Evolutionary conservation across 202 grass and related monocot genomes (phyloP).

Genomic region (Panicum virgatum): DNA sequence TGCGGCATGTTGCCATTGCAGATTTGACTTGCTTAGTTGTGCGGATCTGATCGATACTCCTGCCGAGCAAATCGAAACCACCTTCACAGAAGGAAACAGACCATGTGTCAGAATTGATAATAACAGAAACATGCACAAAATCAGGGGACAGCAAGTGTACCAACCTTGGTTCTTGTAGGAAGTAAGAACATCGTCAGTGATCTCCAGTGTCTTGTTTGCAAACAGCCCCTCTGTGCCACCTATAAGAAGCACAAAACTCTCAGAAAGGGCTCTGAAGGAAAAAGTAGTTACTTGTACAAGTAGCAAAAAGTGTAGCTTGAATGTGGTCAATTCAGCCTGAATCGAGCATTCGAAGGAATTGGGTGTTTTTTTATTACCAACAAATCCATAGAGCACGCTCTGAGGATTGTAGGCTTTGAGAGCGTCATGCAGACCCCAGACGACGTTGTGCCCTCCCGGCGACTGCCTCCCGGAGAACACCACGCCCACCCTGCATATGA

Average conservation of each 20-base stretch:
- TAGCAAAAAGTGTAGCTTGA: not conserved
- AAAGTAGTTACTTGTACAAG: not conserved
- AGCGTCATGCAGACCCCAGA: slow-evolving; percentile 90
- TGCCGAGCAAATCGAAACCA: slow-evolving; percentile 93
- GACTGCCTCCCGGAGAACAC: slow-evolving; percentile 96
- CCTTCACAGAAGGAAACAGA: slow-evolving; percentile 40
- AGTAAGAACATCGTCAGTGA: slow-evolving; percentile 75
- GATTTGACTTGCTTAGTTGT: slow-evolving; percentile 74
- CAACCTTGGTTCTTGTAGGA: slow-evolving; percentile 97
- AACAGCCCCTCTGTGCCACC: slow-evolving; percentile 95
- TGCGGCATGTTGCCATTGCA: slow-evolving; percentile 67
- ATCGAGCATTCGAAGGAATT: not conserved
- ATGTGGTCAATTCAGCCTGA: not conserved
- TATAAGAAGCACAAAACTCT: slow-evolving; percentile 32
- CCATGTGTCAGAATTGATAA: not conserved
- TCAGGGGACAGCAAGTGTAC: not conserved
- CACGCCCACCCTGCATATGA: slow-evolving; percentile 68
- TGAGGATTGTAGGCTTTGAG: slow-evolving; percentile 64
- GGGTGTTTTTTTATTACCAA: slow-evolving; percentile 50
- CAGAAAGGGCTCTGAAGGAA: not conserved
- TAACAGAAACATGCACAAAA: not conserved
- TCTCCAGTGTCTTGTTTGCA: slow-evolving; percentile 73
- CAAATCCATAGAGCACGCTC: slow-evolving; percentile 68
- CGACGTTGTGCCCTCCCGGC: slow-evolving; percentile 92
- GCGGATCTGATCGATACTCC: slow-evolving; percentile 88